A percentile compares a stretch with the other conserved stretches of the same genome.
Evolutionary conservation across 2,329 filamentous ascomycete genomes (phyloP).

Genomic region (Xenoacremonium recifei): DNA sequence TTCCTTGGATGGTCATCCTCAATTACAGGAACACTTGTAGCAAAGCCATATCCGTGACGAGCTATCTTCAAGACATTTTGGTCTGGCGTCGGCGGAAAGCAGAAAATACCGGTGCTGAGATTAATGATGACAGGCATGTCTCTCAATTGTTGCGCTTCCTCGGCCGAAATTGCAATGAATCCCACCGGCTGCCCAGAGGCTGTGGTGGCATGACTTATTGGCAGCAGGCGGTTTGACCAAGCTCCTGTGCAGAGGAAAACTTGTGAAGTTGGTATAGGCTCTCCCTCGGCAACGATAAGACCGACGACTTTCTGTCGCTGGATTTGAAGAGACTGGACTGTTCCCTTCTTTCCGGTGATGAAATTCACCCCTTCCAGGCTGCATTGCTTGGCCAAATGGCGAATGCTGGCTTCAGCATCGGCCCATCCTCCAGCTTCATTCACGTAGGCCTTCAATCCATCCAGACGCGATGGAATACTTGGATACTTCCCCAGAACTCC

Average conservation of each 20-base stretch:
- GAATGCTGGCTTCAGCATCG: conserved; percentile 27
- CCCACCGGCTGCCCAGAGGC: conserved; percentile 66
- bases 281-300: conserved; percentile 30
- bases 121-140: conserved; percentile 60
- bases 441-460: conserved; percentile 24
- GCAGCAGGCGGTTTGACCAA: conserved; percentile 56
- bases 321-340: conserved; percentile 21
- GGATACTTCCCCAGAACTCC: conserved; percentile 16
- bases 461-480: conserved; percentile 16
- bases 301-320: conserved; percentile 18
- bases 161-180: conserved; percentile 59
- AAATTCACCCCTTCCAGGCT: conserved; percentile 30
- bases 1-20: conserved; percentile 15
- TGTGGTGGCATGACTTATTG: conserved; percentile 59
- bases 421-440: conserved; percentile 33
- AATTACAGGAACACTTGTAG: conserved; percentile 20
- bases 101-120: conserved; percentile 52
- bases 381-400: conserved; percentile 23
- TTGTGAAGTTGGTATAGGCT: conserved; percentile 52
- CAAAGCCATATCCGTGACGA: conserved; percentile 59
- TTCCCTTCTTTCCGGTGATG: conserved; percentile 28
- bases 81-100: conserved; percentile 50
- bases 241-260: conserved; percentile 67
- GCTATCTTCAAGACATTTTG: conserved; percentile 57
- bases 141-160: conserved; percentile 53